These are phyloP conservation scores for Plenodomus lindquistii DNA, from an alignment of 2,329 filamentous ascomycete genomes.

Conservation along the genomic window DNA sequence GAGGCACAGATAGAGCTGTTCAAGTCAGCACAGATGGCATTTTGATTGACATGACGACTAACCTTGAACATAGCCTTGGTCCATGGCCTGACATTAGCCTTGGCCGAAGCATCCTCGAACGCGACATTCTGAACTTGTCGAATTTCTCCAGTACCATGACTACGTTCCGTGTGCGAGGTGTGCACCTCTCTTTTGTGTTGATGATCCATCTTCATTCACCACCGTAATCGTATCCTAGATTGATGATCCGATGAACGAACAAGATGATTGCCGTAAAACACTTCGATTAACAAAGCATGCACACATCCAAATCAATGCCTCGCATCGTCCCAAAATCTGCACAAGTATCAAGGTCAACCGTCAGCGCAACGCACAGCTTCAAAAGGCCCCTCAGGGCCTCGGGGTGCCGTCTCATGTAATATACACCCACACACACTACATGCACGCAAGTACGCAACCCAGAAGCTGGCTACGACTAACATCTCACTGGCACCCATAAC, in stretches of 20 bases:
- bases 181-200: conserved; percentile 16
- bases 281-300: conserved; percentile 4
- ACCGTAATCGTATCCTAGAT: background rate
- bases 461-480: conserved; percentile 3
- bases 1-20: conserved; percentile 48
- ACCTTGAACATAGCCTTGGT: conserved; percentile 53
- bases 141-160: conserved; percentile 26
- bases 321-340: conserved; percentile 1
- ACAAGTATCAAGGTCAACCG: conserved; percentile 1
- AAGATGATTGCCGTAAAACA: background rate
- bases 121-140: conserved; percentile 49
- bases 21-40: conserved; percentile 1
- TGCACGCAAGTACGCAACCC: conserved; percentile 5
- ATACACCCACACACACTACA: conserved; percentile 6
- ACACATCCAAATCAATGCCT: conserved; percentile 4
- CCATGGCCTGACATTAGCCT: conserved; percentile 48
- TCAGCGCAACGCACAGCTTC: background rate
- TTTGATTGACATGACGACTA: conserved; percentile 2
- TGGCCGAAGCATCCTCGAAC: conserved; percentile 50
- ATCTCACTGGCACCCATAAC: conserved; percentile 1
- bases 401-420: conserved; percentile 8
- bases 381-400: background rate
- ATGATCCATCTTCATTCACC: conserved; percentile 13
- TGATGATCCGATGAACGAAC: background rate
- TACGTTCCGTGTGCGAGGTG: conserved; percentile 21